Evolutionary conservation across 1,284 basidiomycete genomes (phyloP), one percentile per base, ranked within the genome.

Genomic region (Boletus mariae): DNA sequence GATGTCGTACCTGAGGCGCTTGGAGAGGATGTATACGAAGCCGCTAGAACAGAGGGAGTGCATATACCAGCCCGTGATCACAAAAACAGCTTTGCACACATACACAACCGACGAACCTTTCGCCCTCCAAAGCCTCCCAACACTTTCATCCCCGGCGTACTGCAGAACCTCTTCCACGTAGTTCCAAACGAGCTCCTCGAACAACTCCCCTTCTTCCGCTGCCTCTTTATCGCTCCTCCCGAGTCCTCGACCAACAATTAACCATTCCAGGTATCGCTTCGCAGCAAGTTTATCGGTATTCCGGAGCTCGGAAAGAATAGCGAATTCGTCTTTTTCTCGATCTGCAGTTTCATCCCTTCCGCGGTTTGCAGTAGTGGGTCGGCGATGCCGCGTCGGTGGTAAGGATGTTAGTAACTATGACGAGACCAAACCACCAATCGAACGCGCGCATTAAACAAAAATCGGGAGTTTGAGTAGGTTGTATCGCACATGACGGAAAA

Each of bases 261-360:
- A 73, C 65, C 90, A 82, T 62, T 96, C 93, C 6, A 97, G 75
- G 64, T 85, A 94, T 52, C 80, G 78, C 40, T 62, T 67, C 28
- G 80, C 74, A 4, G 83, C 91, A 84, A 55, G 48, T 29, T 42
- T 8, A 15, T 52, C 63, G 7, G 42, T 61, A 49, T 56, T 54
- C 31, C 62, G 78, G 47, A 84, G 82, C 63, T 80, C 82, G 60
- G 77, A 79, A 55, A 82, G 69, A 43, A 86, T 68, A 0, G 65
- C 62, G 3, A 80, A 59, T 53, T 90, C 88, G 46, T 89, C 61
- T 32, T 54, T 58, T 51, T 65, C 67, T 48, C 58, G 52, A 35
- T 70, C 66, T 26, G n/a, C 42, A 15, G 23, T 10, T 47, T 56
- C 68, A 13, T 68, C 67, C 35, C 57, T 65, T 34, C 49, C 53